A percentile compares a stretch with the other conserved stretches of the same genome.
Evolutionary conservation across 306 rosid genomes (phyloP).

Genomic region (Casuarina equisetifolia): DNA sequence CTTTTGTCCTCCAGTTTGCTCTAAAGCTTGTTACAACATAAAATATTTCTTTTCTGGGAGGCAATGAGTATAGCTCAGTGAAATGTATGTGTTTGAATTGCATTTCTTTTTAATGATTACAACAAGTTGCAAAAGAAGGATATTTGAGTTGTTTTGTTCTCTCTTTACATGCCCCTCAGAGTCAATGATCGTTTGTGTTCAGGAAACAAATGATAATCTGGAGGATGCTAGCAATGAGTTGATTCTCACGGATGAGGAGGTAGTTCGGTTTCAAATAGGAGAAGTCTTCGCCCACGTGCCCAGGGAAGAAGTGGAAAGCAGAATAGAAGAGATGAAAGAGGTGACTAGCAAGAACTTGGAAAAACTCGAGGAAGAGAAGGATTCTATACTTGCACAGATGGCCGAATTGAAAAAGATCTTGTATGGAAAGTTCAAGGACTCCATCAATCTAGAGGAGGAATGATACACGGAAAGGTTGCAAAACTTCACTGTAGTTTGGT

Average conservation of each 20-base stretch:
- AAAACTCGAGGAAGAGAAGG: slow-evolving; percentile 74
- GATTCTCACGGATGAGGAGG: slow-evolving; percentile 91
- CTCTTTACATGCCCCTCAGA: neutral
- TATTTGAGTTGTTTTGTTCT: neutral
- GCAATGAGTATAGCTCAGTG: neutral
- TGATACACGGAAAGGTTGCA: slow-evolving; percentile 21
- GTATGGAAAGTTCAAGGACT: slow-evolving; percentile 91
- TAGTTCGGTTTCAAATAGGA: slow-evolving; percentile 83
- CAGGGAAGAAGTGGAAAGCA: slow-evolving; percentile 80
- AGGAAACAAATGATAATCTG: slow-evolving; percentile 84
- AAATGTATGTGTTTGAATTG: neutral
- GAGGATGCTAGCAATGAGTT: slow-evolving; percentile 91
- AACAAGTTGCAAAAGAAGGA: neutral
- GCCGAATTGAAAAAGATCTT: slow-evolving; percentile 70
- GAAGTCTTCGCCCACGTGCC: slow-evolving; percentile 92
- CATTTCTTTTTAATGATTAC: neutral
- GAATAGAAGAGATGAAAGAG: slow-evolving; percentile 74
- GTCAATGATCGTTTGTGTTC: neutral
- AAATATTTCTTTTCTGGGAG: neutral
- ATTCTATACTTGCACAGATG: slow-evolving; percentile 74
- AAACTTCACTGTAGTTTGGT: neutral
- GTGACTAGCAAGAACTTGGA: slow-evolving; percentile 63
- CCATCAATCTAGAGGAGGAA: slow-evolving; percentile 97
- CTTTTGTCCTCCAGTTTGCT: neutral
- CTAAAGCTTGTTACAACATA: neutral